These are phyloP conservation scores for Lichtheimia ornata DNA, from an alignment of 371 early-diverging fungal genomes.

Conservation along the genomic window DNA sequence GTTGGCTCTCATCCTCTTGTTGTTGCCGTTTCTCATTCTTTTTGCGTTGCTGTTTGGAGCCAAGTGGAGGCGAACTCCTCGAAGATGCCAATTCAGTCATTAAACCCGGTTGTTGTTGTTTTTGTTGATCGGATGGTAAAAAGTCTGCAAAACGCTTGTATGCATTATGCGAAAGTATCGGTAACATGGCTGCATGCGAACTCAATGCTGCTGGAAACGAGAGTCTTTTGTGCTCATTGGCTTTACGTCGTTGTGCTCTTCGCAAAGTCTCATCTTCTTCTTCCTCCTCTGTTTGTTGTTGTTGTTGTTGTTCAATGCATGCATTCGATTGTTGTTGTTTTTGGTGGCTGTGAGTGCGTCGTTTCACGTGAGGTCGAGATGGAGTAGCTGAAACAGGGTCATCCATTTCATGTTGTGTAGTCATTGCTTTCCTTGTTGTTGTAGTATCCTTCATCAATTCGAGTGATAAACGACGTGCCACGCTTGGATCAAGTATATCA, in stretches of 20 bases:
- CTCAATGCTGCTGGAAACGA: conserved; percentile 11
- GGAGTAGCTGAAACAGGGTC: too few species aligned
- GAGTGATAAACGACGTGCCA: conserved; percentile 53
- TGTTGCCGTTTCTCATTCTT: conserved; percentile 2
- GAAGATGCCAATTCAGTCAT: conserved; percentile 22
- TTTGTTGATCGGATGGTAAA: conserved; percentile 19
- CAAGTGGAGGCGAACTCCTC: conserved; percentile 31
- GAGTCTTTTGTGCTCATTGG: conserved; percentile 1
- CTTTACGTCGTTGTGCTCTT: conserved; percentile 4
- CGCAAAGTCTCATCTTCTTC: conserved; percentile 2
- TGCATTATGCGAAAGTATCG: conserved; percentile 25
- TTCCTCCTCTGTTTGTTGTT: conserved; percentile 7
- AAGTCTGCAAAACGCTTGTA: conserved; percentile 32
- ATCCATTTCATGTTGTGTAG: neutral
- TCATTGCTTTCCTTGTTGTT: neutral
- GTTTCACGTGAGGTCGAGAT: neutral
- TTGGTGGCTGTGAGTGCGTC: neutral
- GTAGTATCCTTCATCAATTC: conserved; percentile 53
- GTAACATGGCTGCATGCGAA: conserved; percentile 24
- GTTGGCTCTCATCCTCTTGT: neutral
- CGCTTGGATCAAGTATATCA: conserved; percentile 12
- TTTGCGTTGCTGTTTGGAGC: neutral
- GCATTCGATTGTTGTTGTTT: neutral
- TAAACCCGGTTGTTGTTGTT: too few species aligned
- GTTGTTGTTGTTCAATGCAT: neutral